phyloP scores from a whole-genome alignment of 768 basidiomycete genomes.

The Boletus reticuloceps region DNA sequence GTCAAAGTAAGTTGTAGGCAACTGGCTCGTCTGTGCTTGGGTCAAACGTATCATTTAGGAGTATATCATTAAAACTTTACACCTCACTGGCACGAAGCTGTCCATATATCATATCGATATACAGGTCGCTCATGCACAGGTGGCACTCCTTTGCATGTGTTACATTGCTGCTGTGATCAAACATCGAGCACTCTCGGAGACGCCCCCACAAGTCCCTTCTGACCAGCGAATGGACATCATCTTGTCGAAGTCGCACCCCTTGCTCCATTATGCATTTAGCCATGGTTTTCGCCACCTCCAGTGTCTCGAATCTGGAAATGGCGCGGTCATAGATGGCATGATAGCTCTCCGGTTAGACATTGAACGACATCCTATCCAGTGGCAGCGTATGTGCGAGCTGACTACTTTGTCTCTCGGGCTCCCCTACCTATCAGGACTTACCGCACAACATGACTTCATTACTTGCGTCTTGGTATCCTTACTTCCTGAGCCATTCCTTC shows the following conservation, averaged over 20 bases:
- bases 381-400: neutral
- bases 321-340: neutral
- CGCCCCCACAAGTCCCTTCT: neutral
- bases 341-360: neutral
- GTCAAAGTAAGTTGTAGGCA: slow-evolving; percentile 8
- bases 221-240: neutral
- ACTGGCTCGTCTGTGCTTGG: neutral
- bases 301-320: neutral
- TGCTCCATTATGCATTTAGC: neutral
- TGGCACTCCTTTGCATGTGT: slow-evolving; percentile 1
- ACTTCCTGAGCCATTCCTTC: neutral
- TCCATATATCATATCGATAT: neutral
- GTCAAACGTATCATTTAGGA: slow-evolving; percentile 1
- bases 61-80: neutral
- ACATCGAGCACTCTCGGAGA: neutral
- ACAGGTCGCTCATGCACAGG: neutral
- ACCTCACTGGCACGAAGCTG: neutral
- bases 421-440: neutral
- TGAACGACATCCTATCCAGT: neutral
- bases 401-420: neutral
- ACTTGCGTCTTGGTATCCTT: neutral
- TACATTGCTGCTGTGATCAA: neutral
- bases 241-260: neutral
- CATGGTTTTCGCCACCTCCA: neutral
- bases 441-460: neutral